Base-by-base conservation (phyloP, 805 yeast species). In the Candida ortonii region DNA sequence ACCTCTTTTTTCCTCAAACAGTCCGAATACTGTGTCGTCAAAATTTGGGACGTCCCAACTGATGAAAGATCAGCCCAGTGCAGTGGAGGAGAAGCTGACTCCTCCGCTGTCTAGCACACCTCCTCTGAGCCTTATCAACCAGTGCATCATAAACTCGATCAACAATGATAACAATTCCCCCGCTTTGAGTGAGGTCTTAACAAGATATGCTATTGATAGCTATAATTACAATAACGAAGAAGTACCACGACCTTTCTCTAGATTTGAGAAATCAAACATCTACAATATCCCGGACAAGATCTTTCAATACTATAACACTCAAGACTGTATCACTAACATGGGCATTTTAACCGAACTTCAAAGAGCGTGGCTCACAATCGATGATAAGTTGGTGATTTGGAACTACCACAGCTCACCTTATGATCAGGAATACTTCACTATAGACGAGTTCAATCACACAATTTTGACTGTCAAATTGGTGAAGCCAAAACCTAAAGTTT, bases 331-430 rank as follows among this genome's bases (percentile, higher is more conserved):
- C 30, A 77, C 88, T 23, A 78, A 80, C 39, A 80, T 85, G 78
- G 98, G 98, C 10, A 62, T 88, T 16, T 79, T 93, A 46, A 76
- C 89, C 0, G 88, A 83, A 38, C 71, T 93, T 19, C 74, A 77
- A 42, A 76, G 95, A 39, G 78, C 89, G 10, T 93, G 97, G 96
- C 71, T 90, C 20, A 77, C 83, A 3, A 76, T 80, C 20, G 97
- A 87, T 52, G 81, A 82, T 55, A 82, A 83, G 49, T 67, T 90
- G 49, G 74, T 84, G 21, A 68, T 94, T 16, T 93, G 97, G 97
- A 82, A 88, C 57, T 78, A 81, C 53, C 43, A 42, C 28, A 51
- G 55, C 1, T 51, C 62, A 7, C 74, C 72, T 38, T 46, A 52
- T 10, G 71, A 74, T 15, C 59, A 70, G 17, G 90, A 83, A 39